Evolutionary conservation across 257 asterid species (phyloP), one percentile per base, ranked within the genome.

Genomic region (Verbascum thapsus): DNA sequence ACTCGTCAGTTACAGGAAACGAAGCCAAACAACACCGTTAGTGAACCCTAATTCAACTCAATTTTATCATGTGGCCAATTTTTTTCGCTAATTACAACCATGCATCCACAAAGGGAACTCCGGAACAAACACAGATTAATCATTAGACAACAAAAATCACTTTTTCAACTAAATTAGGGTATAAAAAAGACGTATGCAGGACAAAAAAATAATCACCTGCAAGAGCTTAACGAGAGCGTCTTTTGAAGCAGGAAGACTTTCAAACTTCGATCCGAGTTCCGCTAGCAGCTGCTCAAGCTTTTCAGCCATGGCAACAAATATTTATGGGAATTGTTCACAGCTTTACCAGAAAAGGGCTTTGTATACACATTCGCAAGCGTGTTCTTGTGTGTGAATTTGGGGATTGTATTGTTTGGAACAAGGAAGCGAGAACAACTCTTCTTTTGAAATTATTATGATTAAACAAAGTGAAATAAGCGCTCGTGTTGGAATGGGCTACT

Each of bases 231-330:
- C 51, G 74, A 94, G 90, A 67, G 94, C 85, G 73, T 84, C 95
- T 67, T 82, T 84, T 19, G 96, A 76, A 63, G 87, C 39, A 5
- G 96, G 97, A 43, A 72, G 87, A 13, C 26, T 69, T 69, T 78
- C 85, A 74, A 94, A 79, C 90, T 85, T 87, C 78, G 83, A 80
- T 73, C 95, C 95, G 48, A 87, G 72, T 58, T 85, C 94, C 17
- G 66, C 71, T 65, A 92, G 84, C 84, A 83, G 95, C 81, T 78
- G 81, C 76, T 81, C 86, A 79, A 83, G 83, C 83, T 83, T 83
- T 2, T 76, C 74, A 53, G 87, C 88, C 96, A 89, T 89, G 56
- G 76, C 58, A 30, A 53, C 61, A 7, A 50, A 62, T 59, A 50
- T 72, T 49, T 63, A n/a, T 5, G 49, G 58, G 49, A 67, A 66